Percentiles rank a stretch among this genome's conserved stretches.
phyloP scores from a whole-genome alignment of 495 filamentous ascomycete genomes.

The Penicillium steckii region DNA sequence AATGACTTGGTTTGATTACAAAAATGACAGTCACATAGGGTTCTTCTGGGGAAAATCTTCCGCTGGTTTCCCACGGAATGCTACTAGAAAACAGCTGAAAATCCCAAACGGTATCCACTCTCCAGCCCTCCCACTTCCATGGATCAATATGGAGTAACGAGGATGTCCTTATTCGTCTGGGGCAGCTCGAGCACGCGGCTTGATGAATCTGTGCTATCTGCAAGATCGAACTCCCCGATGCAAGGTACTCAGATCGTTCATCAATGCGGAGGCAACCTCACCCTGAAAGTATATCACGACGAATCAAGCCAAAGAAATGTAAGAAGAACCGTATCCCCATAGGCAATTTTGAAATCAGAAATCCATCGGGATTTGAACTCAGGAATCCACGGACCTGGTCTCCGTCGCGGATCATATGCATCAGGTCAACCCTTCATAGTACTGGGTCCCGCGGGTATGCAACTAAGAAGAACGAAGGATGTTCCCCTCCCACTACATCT shows the following conservation, averaged over 20 bases:
- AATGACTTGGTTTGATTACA: neutral
- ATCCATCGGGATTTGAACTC: neutral
- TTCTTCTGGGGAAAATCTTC: neutral
- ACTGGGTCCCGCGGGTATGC: neutral
- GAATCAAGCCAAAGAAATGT: neutral
- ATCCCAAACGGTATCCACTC: slow-evolving; percentile 4
- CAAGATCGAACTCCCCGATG: neutral
- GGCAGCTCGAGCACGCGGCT: neutral
- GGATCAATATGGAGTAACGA: neutral
- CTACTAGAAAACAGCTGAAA: neutral
- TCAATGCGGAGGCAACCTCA: neutral
- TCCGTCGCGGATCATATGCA: slow-evolving; percentile 14
- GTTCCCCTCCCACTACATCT: neutral
- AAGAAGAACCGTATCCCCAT: no score
- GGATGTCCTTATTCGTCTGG: neutral
- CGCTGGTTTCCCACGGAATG: neutral
- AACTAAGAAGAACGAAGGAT: neutral
- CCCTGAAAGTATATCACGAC: neutral
- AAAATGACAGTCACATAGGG: neutral
- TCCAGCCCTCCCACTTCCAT: neutral
- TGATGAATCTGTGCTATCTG: neutral
- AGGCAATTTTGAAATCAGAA: neutral
- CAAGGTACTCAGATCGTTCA: neutral
- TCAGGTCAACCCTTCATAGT: neutral
- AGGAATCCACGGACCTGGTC: slow-evolving; percentile 16